A percentile compares a stretch with the other conserved stretches of the same genome.
phyloP scores from a whole-genome alignment of 306 rosid species.

The Senna tora region DNA sequence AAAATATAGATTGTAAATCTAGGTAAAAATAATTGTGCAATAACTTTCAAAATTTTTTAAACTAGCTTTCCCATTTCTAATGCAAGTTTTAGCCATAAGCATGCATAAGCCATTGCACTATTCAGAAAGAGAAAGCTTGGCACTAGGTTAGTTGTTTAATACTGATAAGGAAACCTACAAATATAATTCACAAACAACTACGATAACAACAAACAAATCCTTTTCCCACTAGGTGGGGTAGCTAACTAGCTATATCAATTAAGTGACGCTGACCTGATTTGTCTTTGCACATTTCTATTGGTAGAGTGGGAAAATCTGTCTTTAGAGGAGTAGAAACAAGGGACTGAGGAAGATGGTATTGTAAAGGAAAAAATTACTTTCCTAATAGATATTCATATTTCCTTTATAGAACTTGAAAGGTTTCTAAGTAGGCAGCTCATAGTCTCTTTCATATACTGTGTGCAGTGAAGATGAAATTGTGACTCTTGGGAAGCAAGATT shows the following conservation, averaged over 20 bases:
- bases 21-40: background rate
- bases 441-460: background rate
- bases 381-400: background rate
- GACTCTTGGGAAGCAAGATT: conserved; percentile 5
- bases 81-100: background rate
- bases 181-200: background rate
- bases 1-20: too few relatives aligned
- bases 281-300: too few relatives aligned
- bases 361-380: background rate
- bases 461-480: conserved; percentile 1
- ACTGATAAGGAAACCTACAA: background rate
- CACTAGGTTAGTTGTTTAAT: background rate
- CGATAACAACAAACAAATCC: too few relatives aligned
- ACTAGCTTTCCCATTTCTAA: background rate
- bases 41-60: background rate
- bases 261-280: too few relatives aligned
- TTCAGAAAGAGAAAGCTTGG: background rate
- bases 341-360: conserved; percentile 2
- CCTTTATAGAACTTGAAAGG: background rate
- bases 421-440: conserved; percentile 6
- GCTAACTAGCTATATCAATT: too few relatives aligned
- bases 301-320: conserved; percentile 18
- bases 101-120: background rate
- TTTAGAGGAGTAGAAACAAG: conserved; percentile 19
- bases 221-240: too few relatives aligned